Percentiles rank a stretch among this genome's conserved stretches.
These are phyloP conservation scores for Monilinia polystroma DNA, from an alignment of 2,329 filamentous ascomycete species.

Conservation along the genomic window DNA sequence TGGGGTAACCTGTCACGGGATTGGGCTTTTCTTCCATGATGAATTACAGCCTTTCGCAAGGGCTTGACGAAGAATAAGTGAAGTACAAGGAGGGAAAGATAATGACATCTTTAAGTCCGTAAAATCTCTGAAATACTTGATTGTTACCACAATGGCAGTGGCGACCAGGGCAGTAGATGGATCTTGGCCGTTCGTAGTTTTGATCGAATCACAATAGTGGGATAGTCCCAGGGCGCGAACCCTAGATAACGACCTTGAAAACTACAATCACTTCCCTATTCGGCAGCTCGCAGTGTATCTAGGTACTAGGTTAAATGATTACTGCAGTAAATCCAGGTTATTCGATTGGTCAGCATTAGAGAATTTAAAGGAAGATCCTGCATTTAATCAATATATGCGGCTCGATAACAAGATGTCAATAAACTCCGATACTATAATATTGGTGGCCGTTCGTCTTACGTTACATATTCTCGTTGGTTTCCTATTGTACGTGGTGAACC, in stretches of 20 bases:
- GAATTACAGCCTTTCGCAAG: not conserved
- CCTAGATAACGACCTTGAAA: not conserved
- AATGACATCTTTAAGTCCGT: too few relatives aligned
- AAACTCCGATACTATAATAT: not conserved
- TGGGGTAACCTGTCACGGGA: constrained; percentile 18
- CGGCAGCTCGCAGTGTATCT: not conserved
- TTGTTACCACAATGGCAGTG: not conserved
- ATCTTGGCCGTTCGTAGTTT: constrained; percentile 7
- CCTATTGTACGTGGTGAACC: not conserved
- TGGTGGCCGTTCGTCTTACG: not conserved
- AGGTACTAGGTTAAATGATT: not conserved
- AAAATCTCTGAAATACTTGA: not conserved
- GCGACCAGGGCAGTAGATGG: not conserved
- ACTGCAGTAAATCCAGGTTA: not conserved
- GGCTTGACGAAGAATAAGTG: not conserved
- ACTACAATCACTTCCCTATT: constrained; percentile 4
- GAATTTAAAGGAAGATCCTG: not conserved
- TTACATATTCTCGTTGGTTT: not conserved
- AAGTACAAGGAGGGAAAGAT: not conserved
- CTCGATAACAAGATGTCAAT: constrained; percentile 10
- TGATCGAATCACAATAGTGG: constrained; percentile 7
- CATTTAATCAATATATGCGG: not conserved
- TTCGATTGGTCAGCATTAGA: not conserved
- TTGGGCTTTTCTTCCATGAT: constrained; percentile 26
- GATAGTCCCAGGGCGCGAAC: not conserved